Percentiles rank a stretch among this genome's conserved stretches.
Evolutionary conservation across 345 rosid species (phyloP).

Genomic region (Cochlearia excelsa): DNA sequence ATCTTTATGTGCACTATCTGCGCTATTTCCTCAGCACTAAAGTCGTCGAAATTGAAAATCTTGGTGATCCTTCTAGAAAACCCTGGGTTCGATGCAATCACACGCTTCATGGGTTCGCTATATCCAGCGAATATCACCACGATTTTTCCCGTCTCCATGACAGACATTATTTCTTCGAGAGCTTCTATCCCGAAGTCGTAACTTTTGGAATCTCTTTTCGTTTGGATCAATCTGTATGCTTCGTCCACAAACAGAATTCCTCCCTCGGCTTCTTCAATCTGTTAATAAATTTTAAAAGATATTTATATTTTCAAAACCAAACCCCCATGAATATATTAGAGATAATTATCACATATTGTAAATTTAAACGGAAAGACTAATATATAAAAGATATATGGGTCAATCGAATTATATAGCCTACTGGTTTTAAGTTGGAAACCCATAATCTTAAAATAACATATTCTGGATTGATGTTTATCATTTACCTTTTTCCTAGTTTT

Average conservation of each 20-base stretch:
- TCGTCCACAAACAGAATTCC: slow-evolving; percentile 97
- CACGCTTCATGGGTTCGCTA: slow-evolving; percentile 95
- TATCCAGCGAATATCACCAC: slow-evolving; percentile 96
- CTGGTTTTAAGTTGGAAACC: too few relatives aligned
- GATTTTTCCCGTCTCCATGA: slow-evolving; percentile 86
- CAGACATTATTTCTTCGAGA: slow-evolving; percentile 92
- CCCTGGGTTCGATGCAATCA: slow-evolving; percentile 88
- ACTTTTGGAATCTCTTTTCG: slow-evolving; percentile 86
- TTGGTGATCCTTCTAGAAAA: slow-evolving; percentile 95
- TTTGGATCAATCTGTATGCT: slow-evolving; percentile 87
- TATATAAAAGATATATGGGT: too few relatives aligned
- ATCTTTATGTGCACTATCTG: slow-evolving; percentile 84
- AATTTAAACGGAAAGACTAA: too few relatives aligned
- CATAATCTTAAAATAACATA: slow-evolving; percentile 1
- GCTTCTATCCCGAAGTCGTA: slow-evolving; percentile 99
- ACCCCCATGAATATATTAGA: too few relatives aligned
- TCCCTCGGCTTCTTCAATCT: slow-evolving; percentile 97
- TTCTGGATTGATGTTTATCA: background rate
- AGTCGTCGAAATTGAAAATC: slow-evolving; percentile 79
- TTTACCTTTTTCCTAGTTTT: slow-evolving; percentile 95
- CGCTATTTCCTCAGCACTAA: slow-evolving; percentile 65
- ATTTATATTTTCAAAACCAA: slow-evolving; percentile 15
- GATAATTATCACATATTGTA: too few relatives aligned
- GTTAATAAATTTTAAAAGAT: slow-evolving; percentile 27
- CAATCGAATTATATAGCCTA: too few relatives aligned